Evolutionary conservation across 345 rosid genomes (phyloP), one percentile per base, ranked within the genome.

Genomic region (Crucihimalaya himalaica): DNA sequence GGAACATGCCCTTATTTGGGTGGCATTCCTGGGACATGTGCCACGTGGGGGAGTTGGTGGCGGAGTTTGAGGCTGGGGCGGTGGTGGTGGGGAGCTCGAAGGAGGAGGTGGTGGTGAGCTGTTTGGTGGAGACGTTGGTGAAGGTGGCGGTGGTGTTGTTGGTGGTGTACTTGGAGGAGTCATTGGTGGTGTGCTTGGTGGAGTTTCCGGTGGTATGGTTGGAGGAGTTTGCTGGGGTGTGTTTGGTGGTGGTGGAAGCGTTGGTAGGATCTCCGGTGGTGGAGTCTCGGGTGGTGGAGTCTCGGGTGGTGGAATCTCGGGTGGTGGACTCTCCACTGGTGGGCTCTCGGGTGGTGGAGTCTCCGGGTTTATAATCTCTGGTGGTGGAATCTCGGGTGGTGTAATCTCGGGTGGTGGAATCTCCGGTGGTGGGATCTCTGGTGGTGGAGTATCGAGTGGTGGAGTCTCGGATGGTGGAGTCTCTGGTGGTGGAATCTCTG

Each of bases 1-100:
- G 51, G 61, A 61, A 28, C 75, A 71, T 51, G 28, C 16, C 4
- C 50, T 37, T 61, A 13, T 23, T 39, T 50, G 61, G n/a, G n/a
- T 6, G 2, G 61, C 43, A 60, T 48, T 51, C 9, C 7, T 18
- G 3, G 60, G 60, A 39, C 75, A 71, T 50, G 7, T 47, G 14
- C 19, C 2, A 10, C 66, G 66, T 9, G 46, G 9, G 19, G 66
- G 51, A 40, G 51, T 8, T 25, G 35, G 35, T 25, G 35, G 14
- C 23, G 10, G 52, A 7, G n/a, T 31, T 10, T 21, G 42, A 56
- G 73, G 1, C 4, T 5, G 64, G 35, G 39, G 52, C 2, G 18
- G 29, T 31, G 29, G 54, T 25, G 35, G 32, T 39, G 27, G 66
- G 23, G 61, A 16, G 8, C 3, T 31, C 10, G 23, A 14, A 56